Conservation (phyloP, 2,329 filamentous ascomycete species). For the Parascedosporium putredinis region DNA sequence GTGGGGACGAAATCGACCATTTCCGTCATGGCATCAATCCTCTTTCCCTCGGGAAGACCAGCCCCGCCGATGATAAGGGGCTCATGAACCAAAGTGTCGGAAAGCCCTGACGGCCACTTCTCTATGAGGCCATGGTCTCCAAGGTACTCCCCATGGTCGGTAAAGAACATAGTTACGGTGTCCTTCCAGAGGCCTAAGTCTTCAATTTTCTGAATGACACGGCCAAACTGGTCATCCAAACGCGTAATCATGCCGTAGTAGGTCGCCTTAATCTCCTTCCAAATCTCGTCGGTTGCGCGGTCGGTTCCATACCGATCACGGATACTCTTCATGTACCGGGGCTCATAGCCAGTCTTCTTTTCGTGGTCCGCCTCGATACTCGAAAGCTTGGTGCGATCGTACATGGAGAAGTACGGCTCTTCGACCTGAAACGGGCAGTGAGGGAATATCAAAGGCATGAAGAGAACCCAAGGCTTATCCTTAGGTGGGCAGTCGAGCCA, state of each 20-base stretch:
- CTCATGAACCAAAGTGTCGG: constrained; percentile 29
- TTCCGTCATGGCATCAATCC: constrained; percentile 14
- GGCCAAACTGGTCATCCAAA: constrained; percentile 34
- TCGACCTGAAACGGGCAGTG: constrained; percentile 37
- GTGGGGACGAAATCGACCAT: constrained; percentile 29
- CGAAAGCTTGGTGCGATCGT: constrained; percentile 23
- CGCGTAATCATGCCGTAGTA: constrained; percentile 37
- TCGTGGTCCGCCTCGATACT: constrained; percentile 8
- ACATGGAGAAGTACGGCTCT: constrained; percentile 37
- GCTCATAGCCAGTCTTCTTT: constrained; percentile 29
- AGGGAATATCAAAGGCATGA: constrained; percentile 31
- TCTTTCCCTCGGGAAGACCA: constrained; percentile 24
- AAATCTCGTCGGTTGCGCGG: constrained; percentile 29
- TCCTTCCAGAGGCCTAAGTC: constrained; percentile 24
- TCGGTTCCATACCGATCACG: constrained; percentile 26
- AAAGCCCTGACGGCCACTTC: constrained; percentile 35
- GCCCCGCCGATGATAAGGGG: constrained; percentile 32
- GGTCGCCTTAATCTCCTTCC: constrained; percentile 31
- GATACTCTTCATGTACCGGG: constrained; percentile 28
- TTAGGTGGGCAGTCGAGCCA: constrained; percentile 32
- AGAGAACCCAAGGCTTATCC: constrained; percentile 30
- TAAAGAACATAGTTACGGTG: constrained; percentile 33
- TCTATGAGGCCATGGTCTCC: constrained; percentile 37
- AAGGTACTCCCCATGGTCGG: constrained; percentile 35
- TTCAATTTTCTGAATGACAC: constrained; percentile 24